Evolutionary conservation across 306 rosid species (phyloP).

Genomic region (Sesbania bispinosa): DNA sequence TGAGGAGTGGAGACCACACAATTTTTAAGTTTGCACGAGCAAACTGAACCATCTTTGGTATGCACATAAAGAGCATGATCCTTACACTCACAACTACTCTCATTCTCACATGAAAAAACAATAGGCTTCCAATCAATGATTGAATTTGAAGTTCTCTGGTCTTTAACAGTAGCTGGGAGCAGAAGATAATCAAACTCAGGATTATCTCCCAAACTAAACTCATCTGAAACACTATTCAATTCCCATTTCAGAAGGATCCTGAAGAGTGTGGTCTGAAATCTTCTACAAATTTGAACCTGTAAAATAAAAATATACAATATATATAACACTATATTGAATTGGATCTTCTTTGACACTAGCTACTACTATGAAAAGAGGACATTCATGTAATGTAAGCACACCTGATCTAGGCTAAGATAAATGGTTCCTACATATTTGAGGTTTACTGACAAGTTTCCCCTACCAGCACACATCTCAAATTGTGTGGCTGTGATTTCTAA

Average conservation of each 20-base stretch:
- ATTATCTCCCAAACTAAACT: constrained; percentile 30
- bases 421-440: constrained; percentile 33
- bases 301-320: background rate
- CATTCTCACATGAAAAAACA: constrained; percentile 25
- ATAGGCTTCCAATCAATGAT: constrained; percentile 49
- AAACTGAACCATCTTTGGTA: constrained; percentile 45
- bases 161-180: constrained; percentile 47
- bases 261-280: constrained; percentile 52
- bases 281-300: constrained; percentile 48
- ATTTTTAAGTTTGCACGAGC: constrained; percentile 54
- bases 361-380: background rate
- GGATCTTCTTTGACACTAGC: background rate
- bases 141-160: constrained; percentile 4
- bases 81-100: constrained; percentile 12
- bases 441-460: constrained; percentile 42
- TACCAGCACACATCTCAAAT: constrained; percentile 35
- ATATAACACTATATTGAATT: background rate
- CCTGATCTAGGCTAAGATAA: constrained; percentile 40
- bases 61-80: constrained; percentile 3
- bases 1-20: constrained; percentile 65
- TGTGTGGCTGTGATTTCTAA: constrained; percentile 30
- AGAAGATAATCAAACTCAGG: constrained; percentile 56
- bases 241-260: constrained; percentile 33
- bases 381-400: background rate
- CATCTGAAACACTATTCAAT: constrained; percentile 18